A percentile compares a stretch with the other conserved stretches of the same genome.
phyloP scores from a whole-genome alignment of 1,284 basidiomycete genomes.

The Fereydounia khargensis region DNA sequence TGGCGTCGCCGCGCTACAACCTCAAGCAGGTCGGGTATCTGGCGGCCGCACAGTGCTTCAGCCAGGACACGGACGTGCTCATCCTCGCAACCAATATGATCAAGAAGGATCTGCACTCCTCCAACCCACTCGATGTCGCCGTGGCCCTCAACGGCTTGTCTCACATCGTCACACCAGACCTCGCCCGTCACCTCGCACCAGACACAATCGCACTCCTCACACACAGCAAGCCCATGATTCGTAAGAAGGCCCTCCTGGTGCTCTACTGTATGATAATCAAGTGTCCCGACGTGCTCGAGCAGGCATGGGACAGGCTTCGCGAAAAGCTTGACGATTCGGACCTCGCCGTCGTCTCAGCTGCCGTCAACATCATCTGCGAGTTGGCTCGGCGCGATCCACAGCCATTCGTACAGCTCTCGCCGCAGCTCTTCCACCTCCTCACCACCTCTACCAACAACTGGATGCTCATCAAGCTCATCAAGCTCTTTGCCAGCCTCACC shows the following conservation, averaged over 20 bases:
- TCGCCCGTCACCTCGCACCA: conserved; percentile 81
- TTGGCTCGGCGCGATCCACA: conserved; percentile 63
- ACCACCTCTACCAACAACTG: conserved; percentile 96
- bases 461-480: conserved; percentile 99
- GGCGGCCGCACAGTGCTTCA: conserved; percentile 87
- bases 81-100: conserved; percentile 96
- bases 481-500: conserved; percentile 64
- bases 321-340: conserved; percentile 64
- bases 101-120: conserved; percentile 89
- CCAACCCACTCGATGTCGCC: conserved; percentile 70
- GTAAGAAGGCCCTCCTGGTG: conserved; percentile 82
- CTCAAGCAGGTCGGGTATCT: conserved; percentile 95
- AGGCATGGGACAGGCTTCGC: conserved; percentile 63
- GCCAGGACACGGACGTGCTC: conserved; percentile 89
- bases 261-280: conserved; percentile 62
- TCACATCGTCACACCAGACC: conserved; percentile 80
- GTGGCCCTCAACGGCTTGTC: conserved; percentile 83
- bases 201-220: conserved; percentile 86
- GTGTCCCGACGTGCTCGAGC: conserved; percentile 41
- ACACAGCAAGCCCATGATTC: conserved; percentile 78
- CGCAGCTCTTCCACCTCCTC: conserved; percentile 89
- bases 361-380: conserved; percentile 92
- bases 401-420: conserved; percentile 63
- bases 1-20: conserved; percentile 87
- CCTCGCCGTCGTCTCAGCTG: conserved; percentile 79